A percentile compares a stretch with the other conserved stretches of the same genome.
Conservation (phyloP, 1,284 basidiomycete genomes). For the Mycena citricolor region DNA sequence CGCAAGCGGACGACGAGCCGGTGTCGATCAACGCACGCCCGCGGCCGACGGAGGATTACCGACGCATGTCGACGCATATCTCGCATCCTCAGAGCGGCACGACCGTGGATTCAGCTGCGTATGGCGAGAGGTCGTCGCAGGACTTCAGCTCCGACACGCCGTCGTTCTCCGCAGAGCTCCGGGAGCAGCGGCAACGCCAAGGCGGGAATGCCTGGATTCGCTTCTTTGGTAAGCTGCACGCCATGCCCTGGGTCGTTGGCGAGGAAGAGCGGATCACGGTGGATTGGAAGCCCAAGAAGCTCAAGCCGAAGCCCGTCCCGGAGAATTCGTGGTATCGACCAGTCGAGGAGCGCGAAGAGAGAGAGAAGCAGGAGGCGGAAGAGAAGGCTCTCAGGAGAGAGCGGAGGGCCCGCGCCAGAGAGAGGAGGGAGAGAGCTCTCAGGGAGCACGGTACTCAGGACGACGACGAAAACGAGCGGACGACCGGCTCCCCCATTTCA, state of each 20-base stretch:
- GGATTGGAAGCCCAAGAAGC: slow-evolving; percentile 31
- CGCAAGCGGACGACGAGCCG: slow-evolving; percentile 18
- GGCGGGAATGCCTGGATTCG: slow-evolving; percentile 36
- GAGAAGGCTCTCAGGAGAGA: too few relatives aligned
- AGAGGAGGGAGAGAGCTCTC: too few relatives aligned
- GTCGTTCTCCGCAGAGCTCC: slow-evolving; percentile 39
- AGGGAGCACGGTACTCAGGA: too few relatives aligned
- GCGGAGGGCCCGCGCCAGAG: too few relatives aligned
- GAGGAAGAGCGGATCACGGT: slow-evolving; percentile 39
- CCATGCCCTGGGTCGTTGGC: slow-evolving; percentile 40
- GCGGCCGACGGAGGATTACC: slow-evolving; percentile 21
- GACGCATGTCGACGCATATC: slow-evolving; percentile 21
- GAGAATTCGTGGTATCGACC: slow-evolving; percentile 18
- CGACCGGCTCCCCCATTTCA: too few relatives aligned
- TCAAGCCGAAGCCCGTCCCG: background rate
- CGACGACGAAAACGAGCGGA: too few relatives aligned
- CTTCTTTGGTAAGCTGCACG: slow-evolving; percentile 38
- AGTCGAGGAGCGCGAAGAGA: too few relatives aligned
- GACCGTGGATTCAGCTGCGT: slow-evolving; percentile 28
- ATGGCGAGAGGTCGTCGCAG: slow-evolving; percentile 28
- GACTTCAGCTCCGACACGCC: slow-evolving; percentile 34
- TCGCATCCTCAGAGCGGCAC: slow-evolving; percentile 31
- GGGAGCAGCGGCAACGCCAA: too few relatives aligned
- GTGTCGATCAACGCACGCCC: slow-evolving; percentile 20
- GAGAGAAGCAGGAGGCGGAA: too few relatives aligned